Conservation (phyloP, 2,329 filamentous ascomycete species). For the Colletotrichum chrysophilum region DNA sequence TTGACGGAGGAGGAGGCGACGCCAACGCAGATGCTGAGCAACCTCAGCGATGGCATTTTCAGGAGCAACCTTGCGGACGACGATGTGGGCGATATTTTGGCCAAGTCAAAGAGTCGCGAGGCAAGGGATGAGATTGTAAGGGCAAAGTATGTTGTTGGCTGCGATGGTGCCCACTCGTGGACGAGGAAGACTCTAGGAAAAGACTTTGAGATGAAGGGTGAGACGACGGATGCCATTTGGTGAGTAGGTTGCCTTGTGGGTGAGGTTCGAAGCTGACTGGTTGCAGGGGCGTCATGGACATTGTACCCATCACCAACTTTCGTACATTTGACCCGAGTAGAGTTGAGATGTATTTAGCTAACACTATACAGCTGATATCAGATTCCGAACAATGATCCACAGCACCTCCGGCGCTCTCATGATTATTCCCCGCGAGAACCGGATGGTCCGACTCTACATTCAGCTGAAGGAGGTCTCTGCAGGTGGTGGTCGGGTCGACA, state of each 20-base stretch:
- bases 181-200: constrained; percentile 60
- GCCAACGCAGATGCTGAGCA: constrained; percentile 36
- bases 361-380: constrained; percentile 47
- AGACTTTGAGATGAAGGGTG: constrained; percentile 56
- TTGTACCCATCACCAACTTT: constrained; percentile 51
- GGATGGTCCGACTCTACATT: constrained; percentile 68
- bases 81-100: constrained; percentile 47
- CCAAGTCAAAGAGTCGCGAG: constrained; percentile 33
- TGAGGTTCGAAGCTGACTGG: not conserved
- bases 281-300: constrained; percentile 41
- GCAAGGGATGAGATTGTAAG: constrained; percentile 46
- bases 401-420: constrained; percentile 63
- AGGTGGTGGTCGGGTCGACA: constrained; percentile 47
- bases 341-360: not conserved
- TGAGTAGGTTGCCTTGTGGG: not conserved
- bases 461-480: constrained; percentile 54
- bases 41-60: constrained; percentile 58
- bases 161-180: constrained; percentile 73
- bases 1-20: constrained; percentile 63
- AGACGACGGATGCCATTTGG: constrained; percentile 56
- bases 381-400: constrained; percentile 64
- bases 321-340: constrained; percentile 21
- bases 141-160: constrained; percentile 70
- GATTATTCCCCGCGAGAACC: constrained; percentile 69
- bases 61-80: constrained; percentile 66